Base-by-base conservation (phyloP, 441 rosid genomes). In the Metrosideros polymorpha region DNA sequence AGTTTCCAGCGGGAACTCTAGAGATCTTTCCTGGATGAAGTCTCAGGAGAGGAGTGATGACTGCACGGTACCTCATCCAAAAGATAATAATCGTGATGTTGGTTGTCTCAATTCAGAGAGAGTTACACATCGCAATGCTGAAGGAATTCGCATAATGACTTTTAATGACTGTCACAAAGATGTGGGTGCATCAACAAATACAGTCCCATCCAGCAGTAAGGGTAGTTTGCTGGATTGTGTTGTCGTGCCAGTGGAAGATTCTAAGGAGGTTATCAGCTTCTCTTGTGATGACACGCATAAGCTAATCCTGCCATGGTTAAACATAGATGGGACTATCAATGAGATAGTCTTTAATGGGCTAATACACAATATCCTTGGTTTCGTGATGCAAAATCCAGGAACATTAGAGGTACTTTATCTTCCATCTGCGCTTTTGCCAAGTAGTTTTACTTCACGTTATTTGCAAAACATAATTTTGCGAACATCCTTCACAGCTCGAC, bases 301-400 rank as follows among this genome's bases (percentile, higher is more conserved):
- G 86, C 98, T 97, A 42, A 94, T 98, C 91, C 90, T 90, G 85
- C 99, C 99, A 76, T 96, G 99, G 99, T 89, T 96, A 85, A 95
- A 95, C 90, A 97, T 95, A 85, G 95, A 98, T 92, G 98, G 98
- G 83, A 93, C 95, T 47, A 87, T 92, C 88, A 96, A 98, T 87
- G 93, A 71, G 85, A 83, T 83, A 35, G 95, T 96, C 85, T 95
- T 93, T 87, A 88, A 90, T 89, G 99, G 98, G 89, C 97, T 96
- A 84, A 57, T 93, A 57, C 97, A 98, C 52, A 95, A 94, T 87
- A 90, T 96, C 89, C 93, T 96, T 89, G 98, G 99, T 59, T 91
- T 90, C 12, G 98, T 95, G 90, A 93, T 96, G 99, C 98, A 92
- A 91, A 94, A 94, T 90, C 99, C 99, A 84, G 99, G 99, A 79